Evolutionary conservation across 2,329 filamentous ascomycete species (phyloP), one percentile per base, ranked within the genome.

Genomic region (Fusarium torulosum): DNA sequence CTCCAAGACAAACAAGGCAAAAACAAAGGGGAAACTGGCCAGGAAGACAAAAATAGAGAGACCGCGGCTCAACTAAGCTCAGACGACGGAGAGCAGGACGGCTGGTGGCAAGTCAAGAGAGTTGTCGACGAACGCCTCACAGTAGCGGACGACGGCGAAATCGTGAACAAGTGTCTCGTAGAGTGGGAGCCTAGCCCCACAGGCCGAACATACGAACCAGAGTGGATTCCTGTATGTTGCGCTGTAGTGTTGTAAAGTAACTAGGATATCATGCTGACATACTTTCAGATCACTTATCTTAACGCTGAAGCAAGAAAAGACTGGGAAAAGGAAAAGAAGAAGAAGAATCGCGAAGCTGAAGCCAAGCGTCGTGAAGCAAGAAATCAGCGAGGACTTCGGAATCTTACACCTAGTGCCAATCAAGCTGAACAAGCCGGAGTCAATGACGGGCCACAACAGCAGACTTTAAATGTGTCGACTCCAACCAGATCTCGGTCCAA

Each of bases 151-250:
- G 50, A 64, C 37, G 69, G 68, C 37, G 29, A 62, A 7, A 73
- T 71, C 27, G 59, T 60, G 35, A 63, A 73, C 15, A 67, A 79
- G 55, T 82, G 80, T 43, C 63, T 80, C 19, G 76, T 82, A 15
- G 76, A 80, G 55, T 82, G 80, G 79, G 77, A 77, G 52, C 72
- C 76, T 60, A 68, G 78, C 50, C 52, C 59, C 6, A 78, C 78
- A 4, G 77, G 78, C 31, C 63, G 80, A 55, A 25, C 54, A 15
- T 79, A 77, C 59, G 27, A 59, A 27, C 74, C 77, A 25, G 74
- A 75, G 50, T 82, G 80, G 79, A 76, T 77, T 61, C 33, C 67
- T 59, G 69, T 68, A 38, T 45, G 63, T 55, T 37, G 27, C 37
- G 20, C 45, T 10, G 21, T 41, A 44, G 19, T 20, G 19, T 29